These are phyloP conservation scores for Rutstroemia sp. DNA, from an alignment of 2,329 filamentous ascomycete species.

Conservation along the genomic window DNA sequence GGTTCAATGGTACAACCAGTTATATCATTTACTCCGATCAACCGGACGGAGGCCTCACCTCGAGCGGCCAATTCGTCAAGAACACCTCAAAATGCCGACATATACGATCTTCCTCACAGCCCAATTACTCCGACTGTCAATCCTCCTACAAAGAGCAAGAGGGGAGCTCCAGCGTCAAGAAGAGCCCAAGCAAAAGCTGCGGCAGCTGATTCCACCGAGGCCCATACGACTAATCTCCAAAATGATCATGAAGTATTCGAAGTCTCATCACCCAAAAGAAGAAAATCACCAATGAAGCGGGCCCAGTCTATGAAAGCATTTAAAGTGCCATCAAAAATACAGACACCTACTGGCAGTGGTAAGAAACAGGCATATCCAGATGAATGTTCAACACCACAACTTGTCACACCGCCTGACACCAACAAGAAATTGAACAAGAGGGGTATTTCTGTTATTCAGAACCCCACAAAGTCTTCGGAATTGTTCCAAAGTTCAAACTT, in stretches of 20 bases:
- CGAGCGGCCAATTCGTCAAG: conserved; percentile 14
- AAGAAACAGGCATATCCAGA: too few relatives aligned
- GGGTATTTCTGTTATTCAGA: conserved; percentile 1
- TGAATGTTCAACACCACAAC: conserved; percentile 6
- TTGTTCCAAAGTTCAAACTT: conserved; percentile 19
- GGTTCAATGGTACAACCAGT: not conserved
- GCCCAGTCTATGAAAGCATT: conserved; percentile 1
- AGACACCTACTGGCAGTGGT: not conserved
- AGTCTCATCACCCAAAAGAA: not conserved
- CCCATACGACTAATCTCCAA: not conserved
- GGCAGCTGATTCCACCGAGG: conserved; percentile 10
- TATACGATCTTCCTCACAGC: conserved; percentile 14
- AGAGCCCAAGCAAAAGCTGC: conserved; percentile 11
- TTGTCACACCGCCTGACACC: conserved; percentile 13
- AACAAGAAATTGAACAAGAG: conserved; percentile 10
- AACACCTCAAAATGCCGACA: conserved; percentile 11
- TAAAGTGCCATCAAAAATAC: conserved; percentile 1
- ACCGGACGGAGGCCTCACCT: conserved; percentile 7
- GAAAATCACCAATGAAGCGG: not conserved
- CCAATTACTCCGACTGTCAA: not conserved
- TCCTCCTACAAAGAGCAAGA: conserved; percentile 10
- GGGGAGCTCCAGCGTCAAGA: conserved; percentile 1
- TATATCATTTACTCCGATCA: conserved; percentile 21
- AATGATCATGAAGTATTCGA: not conserved
- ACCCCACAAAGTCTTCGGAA: conserved; percentile 8